A percentile compares a stretch with the other conserved stretches of the same genome.
These are phyloP conservation scores for Hamigera avellanea DNA, from an alignment of 495 filamentous ascomycete genomes.

Conservation along the genomic window DNA sequence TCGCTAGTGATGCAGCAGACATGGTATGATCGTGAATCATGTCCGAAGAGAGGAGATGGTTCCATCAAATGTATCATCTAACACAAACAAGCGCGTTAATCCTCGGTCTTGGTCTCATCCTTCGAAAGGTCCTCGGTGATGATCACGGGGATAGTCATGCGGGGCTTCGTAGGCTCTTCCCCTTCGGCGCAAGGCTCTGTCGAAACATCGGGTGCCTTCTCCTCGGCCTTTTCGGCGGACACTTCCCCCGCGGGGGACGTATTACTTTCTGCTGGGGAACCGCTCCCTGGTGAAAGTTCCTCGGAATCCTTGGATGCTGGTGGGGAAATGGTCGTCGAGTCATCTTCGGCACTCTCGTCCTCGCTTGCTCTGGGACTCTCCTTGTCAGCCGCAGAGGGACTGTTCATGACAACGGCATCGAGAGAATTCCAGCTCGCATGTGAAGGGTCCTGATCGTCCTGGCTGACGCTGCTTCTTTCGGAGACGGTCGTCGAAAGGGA, in stretches of 20 bases:
- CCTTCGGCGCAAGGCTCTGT: not conserved
- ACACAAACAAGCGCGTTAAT: too few relatives aligned
- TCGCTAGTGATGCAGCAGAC: too few relatives aligned
- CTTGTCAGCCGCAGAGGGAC: constrained; percentile 17
- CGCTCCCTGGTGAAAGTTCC: not conserved
- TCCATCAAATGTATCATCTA: too few relatives aligned
- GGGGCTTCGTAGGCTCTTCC: not conserved
- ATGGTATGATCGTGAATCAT: too few relatives aligned
- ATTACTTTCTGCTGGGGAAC: not conserved
- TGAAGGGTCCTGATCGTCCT: constrained; percentile 19
- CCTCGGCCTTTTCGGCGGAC: constrained; percentile 5
- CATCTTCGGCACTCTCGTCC: constrained; percentile 21
- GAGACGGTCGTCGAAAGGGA: constrained; percentile 42
- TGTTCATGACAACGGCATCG: constrained; percentile 19
- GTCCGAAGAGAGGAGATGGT: too few relatives aligned
- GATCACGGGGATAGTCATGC: constrained; percentile 13
- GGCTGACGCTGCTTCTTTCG: constrained; percentile 26
- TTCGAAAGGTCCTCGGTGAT: constrained; percentile 8
- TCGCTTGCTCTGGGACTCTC: constrained; percentile 34
- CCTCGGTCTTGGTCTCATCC: constrained; percentile 1
- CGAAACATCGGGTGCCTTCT: not conserved
- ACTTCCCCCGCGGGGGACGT: constrained; percentile 7
- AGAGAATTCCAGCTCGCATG: constrained; percentile 16
- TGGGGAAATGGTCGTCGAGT: constrained; percentile 2
- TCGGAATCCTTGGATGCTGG: constrained; percentile 1